phyloP scores from a whole-genome alignment of 805 yeast genomes.

The Ogataea trehaloabstinens region DNA sequence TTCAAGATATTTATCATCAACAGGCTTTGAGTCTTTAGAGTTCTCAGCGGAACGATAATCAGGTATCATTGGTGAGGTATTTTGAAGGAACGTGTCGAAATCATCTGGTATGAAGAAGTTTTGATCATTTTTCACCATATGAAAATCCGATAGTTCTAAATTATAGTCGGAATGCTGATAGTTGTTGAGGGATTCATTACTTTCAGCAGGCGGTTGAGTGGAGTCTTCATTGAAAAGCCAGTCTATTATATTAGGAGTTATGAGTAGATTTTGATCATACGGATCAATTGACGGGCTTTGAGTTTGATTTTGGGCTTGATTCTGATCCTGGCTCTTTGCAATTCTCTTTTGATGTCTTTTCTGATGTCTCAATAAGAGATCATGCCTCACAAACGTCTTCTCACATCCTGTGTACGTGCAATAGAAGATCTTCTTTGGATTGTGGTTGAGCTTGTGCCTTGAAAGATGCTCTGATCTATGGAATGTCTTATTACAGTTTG shows the following conservation, averaged over 20 bases:
- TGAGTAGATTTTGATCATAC: neutral
- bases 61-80: slow-evolving; percentile 5
- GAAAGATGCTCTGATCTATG: slow-evolving; percentile 63
- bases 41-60: neutral
- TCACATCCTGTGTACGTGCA: slow-evolving; percentile 49
- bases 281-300: neutral
- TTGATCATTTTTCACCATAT: slow-evolving; percentile 25
- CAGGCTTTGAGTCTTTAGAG: neutral
- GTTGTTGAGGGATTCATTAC: neutral
- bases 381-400: slow-evolving; percentile 63
- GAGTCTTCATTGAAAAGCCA: slow-evolving; percentile 30
- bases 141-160: slow-evolving; percentile 25
- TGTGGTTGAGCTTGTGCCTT: slow-evolving; percentile 62
- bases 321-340: slow-evolving; percentile 4
- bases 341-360: slow-evolving; percentile 37
- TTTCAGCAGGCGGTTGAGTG: neutral
- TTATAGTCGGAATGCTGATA: slow-evolving; percentile 7
- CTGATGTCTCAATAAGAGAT: slow-evolving; percentile 47
- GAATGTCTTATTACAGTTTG: slow-evolving; percentile 54
- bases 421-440: slow-evolving; percentile 50
- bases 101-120: slow-evolving; percentile 32
- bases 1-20: slow-evolving; percentile 3
- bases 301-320: neutral
- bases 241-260: slow-evolving; percentile 22
- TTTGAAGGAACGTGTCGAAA: slow-evolving; percentile 25